Evolutionary conservation across 1,139 yeast species (phyloP).

Genomic region (Arxiozyma bovina): DNA sequence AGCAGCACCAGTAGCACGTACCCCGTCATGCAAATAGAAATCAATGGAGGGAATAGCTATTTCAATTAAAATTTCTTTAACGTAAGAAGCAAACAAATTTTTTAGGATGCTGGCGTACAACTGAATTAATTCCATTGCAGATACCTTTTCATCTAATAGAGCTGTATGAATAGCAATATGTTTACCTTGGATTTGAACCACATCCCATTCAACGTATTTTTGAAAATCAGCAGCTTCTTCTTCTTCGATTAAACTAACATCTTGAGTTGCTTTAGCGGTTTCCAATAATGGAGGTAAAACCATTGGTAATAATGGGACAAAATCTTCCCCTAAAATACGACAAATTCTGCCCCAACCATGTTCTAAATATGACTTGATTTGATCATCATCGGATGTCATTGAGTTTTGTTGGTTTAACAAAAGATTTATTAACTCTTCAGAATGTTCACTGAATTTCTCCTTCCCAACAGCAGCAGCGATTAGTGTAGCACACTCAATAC

Average conservation of each 20-base stretch:
- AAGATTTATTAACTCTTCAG: slow-evolving; percentile 62
- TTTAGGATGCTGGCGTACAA: slow-evolving; percentile 83
- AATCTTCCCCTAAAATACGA: slow-evolving; percentile 73
- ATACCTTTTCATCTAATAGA: slow-evolving; percentile 80
- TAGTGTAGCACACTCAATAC: slow-evolving; percentile 90
- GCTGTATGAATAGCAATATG: slow-evolving; percentile 93
- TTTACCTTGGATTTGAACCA: slow-evolving; percentile 82
- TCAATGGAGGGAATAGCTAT: slow-evolving; percentile 83
- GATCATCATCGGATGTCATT: slow-evolving; percentile 58
- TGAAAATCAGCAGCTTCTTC: slow-evolving; percentile 82
- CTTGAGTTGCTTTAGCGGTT: slow-evolving; percentile 86
- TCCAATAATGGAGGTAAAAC: slow-evolving; percentile 81
- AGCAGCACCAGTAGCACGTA: slow-evolving; percentile 80
- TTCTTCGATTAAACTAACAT: slow-evolving; percentile 73
- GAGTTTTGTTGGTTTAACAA: slow-evolving; percentile 67
- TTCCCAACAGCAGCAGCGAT: slow-evolving; percentile 96
- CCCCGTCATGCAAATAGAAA: slow-evolving; percentile 90
- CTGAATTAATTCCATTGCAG: slow-evolving; percentile 81
- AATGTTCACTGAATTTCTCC: slow-evolving; percentile 73
- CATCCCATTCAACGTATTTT: slow-evolving; percentile 92
- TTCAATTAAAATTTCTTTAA: slow-evolving; percentile 65
- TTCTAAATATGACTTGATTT: slow-evolving; percentile 76
- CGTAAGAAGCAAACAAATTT: slow-evolving; percentile 76
- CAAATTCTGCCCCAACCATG: slow-evolving; percentile 97
- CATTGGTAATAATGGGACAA: slow-evolving; percentile 77